Evolutionary conservation across 2,329 filamentous ascomycete genomes (phyloP).

Genomic region (Graphilbum ipis-grandicollis): DNA sequence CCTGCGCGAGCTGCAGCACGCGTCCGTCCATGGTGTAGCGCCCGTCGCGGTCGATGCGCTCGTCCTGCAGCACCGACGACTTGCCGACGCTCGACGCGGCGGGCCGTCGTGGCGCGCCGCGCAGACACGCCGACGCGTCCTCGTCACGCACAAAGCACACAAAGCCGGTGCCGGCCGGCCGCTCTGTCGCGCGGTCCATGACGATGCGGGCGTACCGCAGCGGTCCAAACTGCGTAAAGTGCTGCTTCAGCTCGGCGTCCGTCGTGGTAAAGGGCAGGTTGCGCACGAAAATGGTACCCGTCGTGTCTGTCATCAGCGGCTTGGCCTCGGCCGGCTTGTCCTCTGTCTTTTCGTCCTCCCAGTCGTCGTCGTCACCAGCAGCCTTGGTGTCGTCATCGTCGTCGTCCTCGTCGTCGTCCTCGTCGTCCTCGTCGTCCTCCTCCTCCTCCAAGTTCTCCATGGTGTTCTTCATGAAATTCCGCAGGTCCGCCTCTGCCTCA

Average conservation of each 20-base stretch:
- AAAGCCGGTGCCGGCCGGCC: slow-evolving; percentile 83
- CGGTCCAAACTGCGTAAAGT: slow-evolving; percentile 79
- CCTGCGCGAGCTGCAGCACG: slow-evolving; percentile 66
- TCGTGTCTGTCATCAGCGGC: slow-evolving; percentile 38
- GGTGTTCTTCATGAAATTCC: slow-evolving; percentile 40
- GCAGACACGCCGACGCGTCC: slow-evolving; percentile 62
- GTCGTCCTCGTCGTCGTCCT: slow-evolving; percentile 25
- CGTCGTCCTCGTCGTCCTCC: slow-evolving; percentile 26
- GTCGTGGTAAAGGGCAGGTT: slow-evolving; percentile 83
- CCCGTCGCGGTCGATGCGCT: slow-evolving; percentile 63
- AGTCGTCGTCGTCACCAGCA: slow-evolving; percentile 14
- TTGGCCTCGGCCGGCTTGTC: slow-evolving; percentile 14
- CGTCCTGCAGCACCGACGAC: slow-evolving; percentile 76
- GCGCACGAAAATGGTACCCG: slow-evolving; percentile 73
- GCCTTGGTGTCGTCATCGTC: slow-evolving; percentile 25
- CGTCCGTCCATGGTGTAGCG: slow-evolving; percentile 83
- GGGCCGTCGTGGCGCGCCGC: slow-evolving; percentile 47
- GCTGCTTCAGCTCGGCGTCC: slow-evolving; percentile 65
- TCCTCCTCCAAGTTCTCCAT: slow-evolving; percentile 41
- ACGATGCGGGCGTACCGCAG: slow-evolving; percentile 85
- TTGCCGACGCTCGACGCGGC: slow-evolving; percentile 34
- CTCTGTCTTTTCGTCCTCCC: slow-evolving; percentile 19
- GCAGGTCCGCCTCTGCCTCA: slow-evolving; percentile 22
- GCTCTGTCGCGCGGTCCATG: slow-evolving; percentile 67
- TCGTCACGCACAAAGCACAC: slow-evolving; percentile 73